Base-by-base conservation (phyloP, 2,329 filamentous ascomycete species). In the Fusarium redolens region DNA sequence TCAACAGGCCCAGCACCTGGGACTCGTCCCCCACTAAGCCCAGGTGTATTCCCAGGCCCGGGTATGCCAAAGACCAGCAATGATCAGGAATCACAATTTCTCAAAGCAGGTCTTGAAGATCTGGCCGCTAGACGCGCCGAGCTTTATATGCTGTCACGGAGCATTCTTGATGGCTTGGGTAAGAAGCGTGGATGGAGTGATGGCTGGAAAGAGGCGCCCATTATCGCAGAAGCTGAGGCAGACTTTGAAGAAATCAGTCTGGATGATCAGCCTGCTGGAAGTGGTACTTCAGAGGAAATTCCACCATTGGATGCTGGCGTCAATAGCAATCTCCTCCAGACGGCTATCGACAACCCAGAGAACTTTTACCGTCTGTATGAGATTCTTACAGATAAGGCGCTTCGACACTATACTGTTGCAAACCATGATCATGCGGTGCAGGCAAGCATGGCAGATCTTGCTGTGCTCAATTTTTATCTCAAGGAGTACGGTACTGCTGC, bases 91-190 rank as follows among this genome's bases (percentile, higher is more conserved):
- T 82, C 85, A 4, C 85, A 86, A 0, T 89, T 90, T 61, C 81
- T 88, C 20, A 91, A 91, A 68, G 77, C 84, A 11, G 95, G 96
- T 0, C 84, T 95, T 1, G 93, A 97, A 78, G 93, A 97, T 61
- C 85, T 98, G 30, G 93, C 95, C 40, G 93, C 93, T 48, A 90
- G 91, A 68, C 89, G 96, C 76, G 96, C 94, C 10, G 94, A 97
- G 77, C 86, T 98, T 5, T 92, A 94, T 68, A 85, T 93, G 62
- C 84, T 97, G 44, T 95, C 94, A 13, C 88, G 96, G 61, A 94
- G 93, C 70, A 89, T 96, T 9, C 85, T 98, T 1, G 92, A 96
- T 76, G 88, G 91, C 54, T 83, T 94, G 51, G 95, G 93, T 4
- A 90, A 89, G 77, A 89, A 89, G 65, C 86, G 90, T 28, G 91